A percentile compares a stretch with the other conserved stretches of the same genome.
These are phyloP conservation scores for Houttuynia cordata DNA, from an alignment of 164 flowering plant species.

Conservation along the genomic window DNA sequence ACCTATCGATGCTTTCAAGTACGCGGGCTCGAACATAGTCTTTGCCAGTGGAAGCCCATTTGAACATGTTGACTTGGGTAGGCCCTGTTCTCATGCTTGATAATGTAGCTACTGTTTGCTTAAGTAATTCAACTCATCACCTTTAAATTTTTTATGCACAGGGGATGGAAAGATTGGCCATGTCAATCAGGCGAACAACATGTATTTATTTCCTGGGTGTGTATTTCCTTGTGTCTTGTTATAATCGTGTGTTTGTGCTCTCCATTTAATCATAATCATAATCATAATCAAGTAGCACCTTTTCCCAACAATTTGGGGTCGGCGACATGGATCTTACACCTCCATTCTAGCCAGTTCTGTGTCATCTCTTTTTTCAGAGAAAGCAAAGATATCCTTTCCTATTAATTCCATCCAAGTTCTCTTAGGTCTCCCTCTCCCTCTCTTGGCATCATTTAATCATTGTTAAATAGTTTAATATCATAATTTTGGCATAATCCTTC, in stretches of 20 bases:
- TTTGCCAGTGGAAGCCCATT: conserved; percentile 99
- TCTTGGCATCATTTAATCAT: no score
- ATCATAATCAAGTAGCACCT: no score
- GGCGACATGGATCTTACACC: no score
- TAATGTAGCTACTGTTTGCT: not conserved
- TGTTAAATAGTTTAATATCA: no score
- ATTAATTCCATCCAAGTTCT: no score
- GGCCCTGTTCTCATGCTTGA: not conserved
- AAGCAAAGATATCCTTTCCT: no score
- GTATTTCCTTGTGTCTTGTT: conserved; percentile 8
- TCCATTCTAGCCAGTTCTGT: no score
- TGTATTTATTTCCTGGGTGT: conserved; percentile 97
- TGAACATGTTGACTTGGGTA: conserved; percentile 74
- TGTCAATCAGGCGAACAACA: conserved; percentile 97
- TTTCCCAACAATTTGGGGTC: no score
- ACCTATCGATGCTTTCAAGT: conserved; percentile 82
- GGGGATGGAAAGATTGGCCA: conserved; percentile 80
- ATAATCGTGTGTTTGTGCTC: not conserved
- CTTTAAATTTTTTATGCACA: conserved; percentile 12
- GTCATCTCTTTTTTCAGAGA: no score
- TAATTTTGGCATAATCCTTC: not conserved
- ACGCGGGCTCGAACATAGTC: conserved; percentile 82
- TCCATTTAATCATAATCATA: no score
- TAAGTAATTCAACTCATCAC: not conserved
- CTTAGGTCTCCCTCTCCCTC: no score